Base-by-base conservation (phyloP, 2,329 filamentous ascomycete genomes). In the Tolypocladium ovalisporum region DNA sequence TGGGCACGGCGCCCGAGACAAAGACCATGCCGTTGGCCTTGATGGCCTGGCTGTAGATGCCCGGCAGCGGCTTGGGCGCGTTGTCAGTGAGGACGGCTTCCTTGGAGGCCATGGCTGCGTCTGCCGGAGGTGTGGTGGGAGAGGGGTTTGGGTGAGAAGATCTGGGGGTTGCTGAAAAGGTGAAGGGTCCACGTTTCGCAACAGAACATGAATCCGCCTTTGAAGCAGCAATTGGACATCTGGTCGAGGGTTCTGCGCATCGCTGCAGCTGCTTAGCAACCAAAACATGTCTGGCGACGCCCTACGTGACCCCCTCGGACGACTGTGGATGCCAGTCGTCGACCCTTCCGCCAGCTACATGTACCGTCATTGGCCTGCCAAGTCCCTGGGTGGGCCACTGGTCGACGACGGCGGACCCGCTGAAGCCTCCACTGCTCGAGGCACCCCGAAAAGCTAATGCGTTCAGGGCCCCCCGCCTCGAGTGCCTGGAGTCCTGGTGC, bases 1-100 rank as follows among this genome's bases (percentile, higher is more conserved):
- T 83, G 61, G 86, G 85, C 62, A 90, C 85, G 63, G 86, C 84
- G 62, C 87, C 87, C 0, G 86, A 89, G 67, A 87, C 80, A 73
- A 83, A 90, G 71, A 90, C 80, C 62, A 86, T 77, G 62, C 82
- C 81, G 62, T 83, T 83, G 60, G 86, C 86, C 64, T 82, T 79
- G 71, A 90, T 85, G 65, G 86, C 87, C 64, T 75, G 73, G 67
- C 69, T 76, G 64, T 74, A 75, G 60, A 76, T 70, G 61, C 65
- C 65, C 7, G 73, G 69, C 19, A 74, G 65, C 15, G 73, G 71
- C 66, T 72, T 72, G 51, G 73, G 73, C 42, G 73, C 73, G 63
- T 75, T 74, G 52, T 72, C 66, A 39, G 73, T 75, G 56, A 71
- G 62, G 58, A 75, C 69, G 42, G 70, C 62, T 59, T 63, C 68